phyloP scores from a whole-genome alignment of 371 early-diverging fungal genomes.

The Lichtheimia ornata region DNA sequence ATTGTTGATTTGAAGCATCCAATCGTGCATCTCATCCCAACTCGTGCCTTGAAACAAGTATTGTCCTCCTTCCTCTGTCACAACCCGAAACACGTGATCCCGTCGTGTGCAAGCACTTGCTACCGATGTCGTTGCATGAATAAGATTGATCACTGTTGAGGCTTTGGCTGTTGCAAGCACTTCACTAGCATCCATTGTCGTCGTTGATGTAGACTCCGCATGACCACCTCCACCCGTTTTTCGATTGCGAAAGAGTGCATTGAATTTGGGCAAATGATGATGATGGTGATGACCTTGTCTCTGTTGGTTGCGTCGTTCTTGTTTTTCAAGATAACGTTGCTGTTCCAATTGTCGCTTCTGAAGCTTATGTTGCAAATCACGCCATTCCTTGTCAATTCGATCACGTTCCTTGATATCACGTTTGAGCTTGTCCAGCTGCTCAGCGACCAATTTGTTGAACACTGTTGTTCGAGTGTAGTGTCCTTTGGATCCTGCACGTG shows the following conservation, averaged over 20 bases:
- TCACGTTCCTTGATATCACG: slow-evolving; percentile 75
- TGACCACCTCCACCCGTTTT: slow-evolving; percentile 15
- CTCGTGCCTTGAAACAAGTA: slow-evolving; percentile 75
- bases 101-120: slow-evolving; percentile 74
- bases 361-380: slow-evolving; percentile 64
- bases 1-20: slow-evolving; percentile 73
- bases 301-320: slow-evolving; percentile 27
- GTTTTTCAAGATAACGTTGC: slow-evolving; percentile 63
- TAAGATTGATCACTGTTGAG: slow-evolving; percentile 77
- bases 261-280: slow-evolving; percentile 39
- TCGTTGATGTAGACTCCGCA: neutral
- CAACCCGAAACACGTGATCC: slow-evolving; percentile 78
- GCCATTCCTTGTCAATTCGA: slow-evolving; percentile 68
- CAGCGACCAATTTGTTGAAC: slow-evolving; percentile 61
- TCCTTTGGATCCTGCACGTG: slow-evolving; percentile 25
- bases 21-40: slow-evolving; percentile 73
- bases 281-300: slow-evolving; percentile 15
- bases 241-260: slow-evolving; percentile 36
- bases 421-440: slow-evolving; percentile 70
- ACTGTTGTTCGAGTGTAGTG: slow-evolving; percentile 20
- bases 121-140: slow-evolving; percentile 74
- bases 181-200: slow-evolving; percentile 11
- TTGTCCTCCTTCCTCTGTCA: slow-evolving; percentile 85
- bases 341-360: slow-evolving; percentile 75
- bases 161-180: slow-evolving; percentile 49